Conservation (phyloP, 306 rosid species). For the Abrus pulchellus region DNA sequence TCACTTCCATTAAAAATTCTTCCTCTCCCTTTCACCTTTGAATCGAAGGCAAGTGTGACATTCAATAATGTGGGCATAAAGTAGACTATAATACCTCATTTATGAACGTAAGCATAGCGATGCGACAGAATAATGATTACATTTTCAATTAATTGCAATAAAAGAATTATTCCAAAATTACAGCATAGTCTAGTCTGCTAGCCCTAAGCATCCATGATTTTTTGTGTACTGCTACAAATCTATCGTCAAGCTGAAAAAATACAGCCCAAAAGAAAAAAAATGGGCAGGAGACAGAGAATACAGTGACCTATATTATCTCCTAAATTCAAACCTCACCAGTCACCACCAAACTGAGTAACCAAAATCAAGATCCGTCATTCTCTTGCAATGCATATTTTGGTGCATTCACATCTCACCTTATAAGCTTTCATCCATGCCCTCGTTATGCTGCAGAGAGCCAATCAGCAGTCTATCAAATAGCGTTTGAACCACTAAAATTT, state of each 20-base stretch:
- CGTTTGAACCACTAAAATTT: background rate
- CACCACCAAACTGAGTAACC: background rate
- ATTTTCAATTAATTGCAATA: conserved; percentile 9
- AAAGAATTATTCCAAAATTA: background rate
- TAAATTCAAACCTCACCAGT: background rate
- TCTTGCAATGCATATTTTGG: conserved; percentile 22
- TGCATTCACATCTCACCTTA: conserved; percentile 6
- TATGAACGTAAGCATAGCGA: background rate
- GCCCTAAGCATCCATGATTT: background rate
- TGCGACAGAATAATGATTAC: background rate
- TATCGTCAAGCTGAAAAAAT: background rate
- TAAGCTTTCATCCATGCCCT: conserved; percentile 31
- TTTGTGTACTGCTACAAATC: background rate
- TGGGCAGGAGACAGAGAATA: conserved; percentile 5
- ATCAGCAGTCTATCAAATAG: background rate
- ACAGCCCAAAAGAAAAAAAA: conserved; percentile 24
- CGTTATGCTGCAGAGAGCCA: conserved; percentile 6
- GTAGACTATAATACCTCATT: background rate
- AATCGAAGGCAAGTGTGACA: too few relatives aligned
- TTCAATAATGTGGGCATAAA: too few relatives aligned
- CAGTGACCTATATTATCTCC: conserved; percentile 3
- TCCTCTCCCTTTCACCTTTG: too few relatives aligned
- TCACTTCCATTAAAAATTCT: too few relatives aligned
- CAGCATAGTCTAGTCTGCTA: background rate
- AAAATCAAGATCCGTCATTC: background rate